Evolutionary conservation across 768 basidiomycete species (phyloP), one percentile per base, ranked within the genome.

Genomic region (Kwoniella pini): DNA sequence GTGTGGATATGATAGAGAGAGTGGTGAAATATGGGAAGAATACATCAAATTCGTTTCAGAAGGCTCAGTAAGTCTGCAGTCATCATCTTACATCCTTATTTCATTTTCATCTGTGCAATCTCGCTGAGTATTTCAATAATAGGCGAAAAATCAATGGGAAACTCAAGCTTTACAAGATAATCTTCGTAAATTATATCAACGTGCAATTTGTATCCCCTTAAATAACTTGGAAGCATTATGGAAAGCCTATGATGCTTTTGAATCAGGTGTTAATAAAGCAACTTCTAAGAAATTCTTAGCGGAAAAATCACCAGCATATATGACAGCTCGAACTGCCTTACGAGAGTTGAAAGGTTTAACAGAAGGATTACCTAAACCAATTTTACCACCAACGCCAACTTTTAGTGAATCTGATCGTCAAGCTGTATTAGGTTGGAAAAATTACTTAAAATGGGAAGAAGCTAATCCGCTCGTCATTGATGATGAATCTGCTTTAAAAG

Each of bases 211-310:
- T 73, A 91, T 96, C 30, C 96, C 96, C 0, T 83, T 98, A 68
- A 89, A 92, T 76, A 93, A 93, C 71, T 86, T 97, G 69, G 94
- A 97, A 75, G 82, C 82, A 38, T 82, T 99, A 19, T 99, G 96
- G 96, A 86, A 88, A 69, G 92, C 96, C 54, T 88, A 91, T 62
- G 92, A 97, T 78, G 81, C 88, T 0, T 98, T 96, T 71, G 95
- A 99, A 78, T 91, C 85, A 55, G 83, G 83, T 50, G 80, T 96
- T 65, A 97, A 95, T 80, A 87, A 87, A 77, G 88, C 91, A 63
- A 95, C 93, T 31, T 93, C 95, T 13, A 97, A 98, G 79, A 96
- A 97, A 74, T 94, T 97, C 79, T 86, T 97, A 81, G 83, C 85
- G 56, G 94, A 97, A 79, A 83, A 91, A n/a, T 89, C 90, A 1